Conservation (phyloP, 2,329 filamentous ascomycete species). For the Fusarium sp. region DNA sequence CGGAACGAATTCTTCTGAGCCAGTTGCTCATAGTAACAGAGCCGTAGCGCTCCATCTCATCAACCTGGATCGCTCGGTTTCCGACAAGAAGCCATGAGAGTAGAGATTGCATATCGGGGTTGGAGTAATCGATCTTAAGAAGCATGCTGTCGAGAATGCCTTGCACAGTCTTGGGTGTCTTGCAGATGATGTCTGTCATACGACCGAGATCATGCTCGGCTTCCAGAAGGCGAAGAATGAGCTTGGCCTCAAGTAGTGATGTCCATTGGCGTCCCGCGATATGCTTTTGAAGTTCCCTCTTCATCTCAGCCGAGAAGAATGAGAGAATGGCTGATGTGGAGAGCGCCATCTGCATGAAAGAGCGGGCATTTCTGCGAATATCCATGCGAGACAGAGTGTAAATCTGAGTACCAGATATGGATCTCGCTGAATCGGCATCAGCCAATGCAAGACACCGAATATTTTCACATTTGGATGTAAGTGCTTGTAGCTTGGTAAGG, state of each 20-base stretch:
- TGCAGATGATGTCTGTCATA: constrained; percentile 3
- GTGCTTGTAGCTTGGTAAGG: neutral
- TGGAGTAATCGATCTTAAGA: neutral
- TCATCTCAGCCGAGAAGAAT: constrained; percentile 1
- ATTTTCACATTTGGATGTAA: neutral
- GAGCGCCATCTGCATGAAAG: neutral
- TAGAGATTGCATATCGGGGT: neutral
- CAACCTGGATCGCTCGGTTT: neutral
- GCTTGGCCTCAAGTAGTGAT: neutral
- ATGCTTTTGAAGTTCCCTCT: neutral
- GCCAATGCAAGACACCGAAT: neutral
- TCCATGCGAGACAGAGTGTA: constrained; percentile 1
- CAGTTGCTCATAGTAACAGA: constrained; percentile 9
- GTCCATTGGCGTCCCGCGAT: neutral
- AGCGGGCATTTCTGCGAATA: neutral
- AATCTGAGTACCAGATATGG: neutral
- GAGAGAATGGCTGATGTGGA: neutral
- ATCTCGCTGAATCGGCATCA: constrained; percentile 3
- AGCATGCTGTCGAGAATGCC: constrained; percentile 1
- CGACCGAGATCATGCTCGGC: neutral
- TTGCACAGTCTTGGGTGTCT: neutral
- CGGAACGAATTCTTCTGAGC: constrained; percentile 11
- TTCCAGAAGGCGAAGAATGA: neutral
- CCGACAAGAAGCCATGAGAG: neutral
- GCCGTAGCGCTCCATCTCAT: neutral